Conservation (phyloP, 805 yeast genomes). For the Kuraishia floccosa region DNA sequence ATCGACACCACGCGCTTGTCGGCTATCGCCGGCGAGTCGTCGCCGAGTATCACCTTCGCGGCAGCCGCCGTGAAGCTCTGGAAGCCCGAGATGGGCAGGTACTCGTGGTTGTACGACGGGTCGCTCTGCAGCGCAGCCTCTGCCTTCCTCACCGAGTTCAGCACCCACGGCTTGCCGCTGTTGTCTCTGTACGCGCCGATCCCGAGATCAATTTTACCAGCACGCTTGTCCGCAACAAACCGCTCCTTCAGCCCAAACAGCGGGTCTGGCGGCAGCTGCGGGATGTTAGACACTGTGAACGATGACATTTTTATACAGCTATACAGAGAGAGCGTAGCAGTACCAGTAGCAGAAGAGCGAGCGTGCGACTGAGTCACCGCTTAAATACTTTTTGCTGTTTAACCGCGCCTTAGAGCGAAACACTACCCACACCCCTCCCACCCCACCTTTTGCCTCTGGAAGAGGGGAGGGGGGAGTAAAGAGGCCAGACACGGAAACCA, state of each 20-base stretch:
- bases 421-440: no score
- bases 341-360: no score
- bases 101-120: conserved; percentile 71
- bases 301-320: background rate
- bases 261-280: conserved; percentile 75
- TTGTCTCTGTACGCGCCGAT: conserved; percentile 74
- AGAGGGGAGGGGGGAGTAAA: no score
- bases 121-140: conserved; percentile 51
- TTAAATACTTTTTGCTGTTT: no score
- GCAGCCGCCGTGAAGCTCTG: conserved; percentile 59
- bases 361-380: no score
- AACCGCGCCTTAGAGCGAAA: no score
- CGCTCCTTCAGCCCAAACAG: conserved; percentile 73
- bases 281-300: conserved; percentile 25
- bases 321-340: no score
- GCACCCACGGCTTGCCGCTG: conserved; percentile 59
- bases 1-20: conserved; percentile 45
- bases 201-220: conserved; percentile 72
- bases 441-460: no score
- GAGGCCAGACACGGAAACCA: no score
- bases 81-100: conserved; percentile 73
- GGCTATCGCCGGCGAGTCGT: conserved; percentile 37
- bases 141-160: conserved; percentile 59
- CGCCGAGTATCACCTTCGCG: conserved; percentile 63
- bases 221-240: conserved; percentile 42